Evolutionary conservation across 257 asterid genomes (phyloP).

Genomic region (Gentiana dahurica): DNA sequence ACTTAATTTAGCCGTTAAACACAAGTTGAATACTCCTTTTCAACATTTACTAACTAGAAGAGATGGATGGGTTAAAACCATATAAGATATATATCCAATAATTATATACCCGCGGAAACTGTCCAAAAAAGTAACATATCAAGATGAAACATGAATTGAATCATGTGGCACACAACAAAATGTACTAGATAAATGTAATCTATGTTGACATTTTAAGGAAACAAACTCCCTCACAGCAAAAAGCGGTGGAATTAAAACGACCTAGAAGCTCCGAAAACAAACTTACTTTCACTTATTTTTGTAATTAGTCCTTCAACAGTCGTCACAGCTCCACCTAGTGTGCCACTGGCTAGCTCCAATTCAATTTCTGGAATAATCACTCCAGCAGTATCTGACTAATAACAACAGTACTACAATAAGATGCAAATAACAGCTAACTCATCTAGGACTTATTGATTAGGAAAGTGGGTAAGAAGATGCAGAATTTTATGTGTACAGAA

Average conservation of each 20-base stretch:
- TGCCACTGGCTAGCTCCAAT: conserved; percentile 79
- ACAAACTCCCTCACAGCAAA: too few species aligned
- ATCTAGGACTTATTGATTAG: background rate
- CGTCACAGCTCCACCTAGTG: conserved; percentile 90
- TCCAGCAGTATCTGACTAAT: conserved; percentile 82
- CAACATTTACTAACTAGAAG: too few species aligned
- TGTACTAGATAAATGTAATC: too few species aligned
- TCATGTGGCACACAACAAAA: too few species aligned
- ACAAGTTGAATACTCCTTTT: too few species aligned
- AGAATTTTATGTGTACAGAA: background rate
- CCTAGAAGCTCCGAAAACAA: background rate
- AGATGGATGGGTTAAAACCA: too few species aligned
- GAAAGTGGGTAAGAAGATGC: background rate
- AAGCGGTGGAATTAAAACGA: background rate
- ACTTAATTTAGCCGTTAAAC: too few species aligned
- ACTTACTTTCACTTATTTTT: conserved; percentile 79
- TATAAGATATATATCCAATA: too few species aligned
- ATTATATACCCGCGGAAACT: too few species aligned
- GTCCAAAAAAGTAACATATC: too few species aligned
- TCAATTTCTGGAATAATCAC: conserved; percentile 77
- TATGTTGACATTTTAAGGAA: too few species aligned
- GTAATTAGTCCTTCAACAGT: conserved; percentile 91
- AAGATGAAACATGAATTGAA: too few species aligned
- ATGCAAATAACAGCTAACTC: conserved; percentile 5
- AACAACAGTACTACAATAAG: conserved; percentile 13